These are phyloP conservation scores for Magnusiomyces magnusii DNA, from an alignment of 1,139 yeast genomes.

Conservation along the genomic window DNA sequence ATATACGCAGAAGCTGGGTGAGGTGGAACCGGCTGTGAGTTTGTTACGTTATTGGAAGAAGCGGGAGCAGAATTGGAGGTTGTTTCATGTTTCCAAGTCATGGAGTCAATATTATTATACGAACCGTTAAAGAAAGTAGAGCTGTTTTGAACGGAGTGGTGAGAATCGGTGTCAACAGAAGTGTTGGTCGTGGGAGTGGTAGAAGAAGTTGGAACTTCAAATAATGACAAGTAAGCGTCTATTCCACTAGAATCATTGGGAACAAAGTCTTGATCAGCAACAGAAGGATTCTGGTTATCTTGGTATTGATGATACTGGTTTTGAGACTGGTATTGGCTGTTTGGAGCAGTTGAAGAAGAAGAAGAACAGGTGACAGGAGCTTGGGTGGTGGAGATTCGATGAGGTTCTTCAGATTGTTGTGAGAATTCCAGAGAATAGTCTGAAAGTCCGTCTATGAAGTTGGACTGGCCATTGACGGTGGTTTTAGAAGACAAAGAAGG, in stretches of 20 bases:
- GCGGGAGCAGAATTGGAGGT: no score
- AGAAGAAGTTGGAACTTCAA: background rate
- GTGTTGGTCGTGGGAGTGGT: background rate
- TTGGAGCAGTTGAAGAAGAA: background rate
- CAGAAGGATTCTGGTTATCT: background rate
- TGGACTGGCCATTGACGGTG: background rate
- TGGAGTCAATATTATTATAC: background rate
- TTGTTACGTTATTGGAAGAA: background rate
- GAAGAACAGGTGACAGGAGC: background rate
- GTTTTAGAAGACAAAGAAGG: background rate
- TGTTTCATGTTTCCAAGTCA: background rate
- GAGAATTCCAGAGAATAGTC: background rate
- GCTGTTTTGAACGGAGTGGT: background rate
- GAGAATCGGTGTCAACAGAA: background rate
- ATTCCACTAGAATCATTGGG: background rate
- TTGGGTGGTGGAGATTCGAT: background rate
- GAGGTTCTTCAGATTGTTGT: background rate
- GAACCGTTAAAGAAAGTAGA: background rate
- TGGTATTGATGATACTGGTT: background rate
- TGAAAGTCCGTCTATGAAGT: background rate
- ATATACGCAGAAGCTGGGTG: background rate
- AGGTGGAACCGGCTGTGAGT: background rate
- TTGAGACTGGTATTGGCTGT: background rate
- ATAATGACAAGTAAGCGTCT: background rate
- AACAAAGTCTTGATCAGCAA: background rate